phyloP scores from a whole-genome alignment of 192 early-diverging fungal species.

The Backusella liffmaniae region DNA sequence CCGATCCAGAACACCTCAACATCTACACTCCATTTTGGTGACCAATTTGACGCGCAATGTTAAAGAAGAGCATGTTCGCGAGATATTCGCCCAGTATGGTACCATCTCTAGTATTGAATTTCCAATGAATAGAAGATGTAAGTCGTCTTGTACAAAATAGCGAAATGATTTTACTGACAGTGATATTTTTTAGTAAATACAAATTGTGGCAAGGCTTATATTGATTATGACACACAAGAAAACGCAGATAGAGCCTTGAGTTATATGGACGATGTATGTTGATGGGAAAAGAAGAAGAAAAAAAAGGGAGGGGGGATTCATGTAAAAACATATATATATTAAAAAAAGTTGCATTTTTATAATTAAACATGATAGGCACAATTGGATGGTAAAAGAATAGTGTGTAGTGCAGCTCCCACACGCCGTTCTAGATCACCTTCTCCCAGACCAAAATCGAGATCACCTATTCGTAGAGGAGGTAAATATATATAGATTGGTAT shows the following conservation, averaged over 20 bases:
- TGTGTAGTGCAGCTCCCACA: constrained; percentile 30
- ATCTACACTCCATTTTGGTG: constrained; percentile 20
- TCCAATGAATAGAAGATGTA: constrained; percentile 41
- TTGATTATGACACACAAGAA: constrained; percentile 38
- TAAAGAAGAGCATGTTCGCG: constrained; percentile 37
- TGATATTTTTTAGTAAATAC: constrained; percentile 21
- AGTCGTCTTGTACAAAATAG: neutral
- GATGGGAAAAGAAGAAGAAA: neutral
- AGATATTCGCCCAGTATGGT: constrained; percentile 43
- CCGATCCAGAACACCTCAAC: constrained; percentile 15
- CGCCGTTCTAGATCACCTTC: constrained; percentile 26
- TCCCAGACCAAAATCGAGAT: constrained; percentile 15
- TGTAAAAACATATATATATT: neutral
- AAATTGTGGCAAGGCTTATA: constrained; percentile 42
- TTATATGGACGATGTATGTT: constrained; percentile 45
- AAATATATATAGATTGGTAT: neutral
- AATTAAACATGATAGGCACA: constrained; percentile 32
- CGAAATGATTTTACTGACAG: too few relatives aligned
- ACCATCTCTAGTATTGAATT: constrained; percentile 30
- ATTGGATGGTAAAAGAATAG: constrained; percentile 40
- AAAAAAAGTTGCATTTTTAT: neutral
- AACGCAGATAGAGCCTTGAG: constrained; percentile 46
- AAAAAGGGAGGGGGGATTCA: neutral
- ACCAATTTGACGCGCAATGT: constrained; percentile 46
- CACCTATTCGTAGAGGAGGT: constrained; percentile 8